Conservation (phyloP, 2,329 filamentous ascomycete genomes). For the Penicillium olsonii region DNA sequence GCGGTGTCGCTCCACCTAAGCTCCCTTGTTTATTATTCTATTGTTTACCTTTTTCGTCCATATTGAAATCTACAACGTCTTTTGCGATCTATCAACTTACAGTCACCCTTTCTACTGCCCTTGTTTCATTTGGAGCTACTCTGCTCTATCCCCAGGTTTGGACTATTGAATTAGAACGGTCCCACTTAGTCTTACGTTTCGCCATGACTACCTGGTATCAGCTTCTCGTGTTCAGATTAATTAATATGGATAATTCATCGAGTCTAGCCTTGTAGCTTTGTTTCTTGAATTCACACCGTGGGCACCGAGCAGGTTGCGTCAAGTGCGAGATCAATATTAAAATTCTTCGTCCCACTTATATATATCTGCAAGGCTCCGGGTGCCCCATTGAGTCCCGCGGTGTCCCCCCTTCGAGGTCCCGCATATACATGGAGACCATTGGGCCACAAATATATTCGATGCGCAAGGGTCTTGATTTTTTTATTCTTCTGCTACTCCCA, state of each 20-base stretch:
- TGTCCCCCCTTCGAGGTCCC: not conserved
- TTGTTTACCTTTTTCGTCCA: conserved; percentile 5
- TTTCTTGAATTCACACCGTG: no score
- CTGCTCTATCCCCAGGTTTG: not conserved
- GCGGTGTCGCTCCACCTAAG: conserved; percentile 11
- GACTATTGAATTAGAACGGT: not conserved
- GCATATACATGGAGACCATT: not conserved
- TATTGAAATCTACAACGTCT: not conserved
- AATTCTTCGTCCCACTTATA: conserved; percentile 6
- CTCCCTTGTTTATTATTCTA: conserved; percentile 11
- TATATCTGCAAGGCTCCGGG: conserved; percentile 8
- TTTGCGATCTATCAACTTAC: conserved; percentile 3
- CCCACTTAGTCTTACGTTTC: not conserved
- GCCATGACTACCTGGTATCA: not conserved
- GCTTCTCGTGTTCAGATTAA: not conserved
- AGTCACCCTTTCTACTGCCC: not conserved
- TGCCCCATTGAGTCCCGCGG: not conserved
- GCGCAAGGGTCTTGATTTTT: not conserved
- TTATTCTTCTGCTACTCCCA: no score
- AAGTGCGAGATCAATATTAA: not conserved
- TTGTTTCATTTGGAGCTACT: not conserved
- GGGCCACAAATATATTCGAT: not conserved
- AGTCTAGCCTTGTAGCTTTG: no score
- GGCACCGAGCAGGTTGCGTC: no score
- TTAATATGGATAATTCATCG: not conserved